Evolutionary conservation across 495 filamentous ascomycete genomes (phyloP).

Genomic region (Aspergillus panamensis): DNA sequence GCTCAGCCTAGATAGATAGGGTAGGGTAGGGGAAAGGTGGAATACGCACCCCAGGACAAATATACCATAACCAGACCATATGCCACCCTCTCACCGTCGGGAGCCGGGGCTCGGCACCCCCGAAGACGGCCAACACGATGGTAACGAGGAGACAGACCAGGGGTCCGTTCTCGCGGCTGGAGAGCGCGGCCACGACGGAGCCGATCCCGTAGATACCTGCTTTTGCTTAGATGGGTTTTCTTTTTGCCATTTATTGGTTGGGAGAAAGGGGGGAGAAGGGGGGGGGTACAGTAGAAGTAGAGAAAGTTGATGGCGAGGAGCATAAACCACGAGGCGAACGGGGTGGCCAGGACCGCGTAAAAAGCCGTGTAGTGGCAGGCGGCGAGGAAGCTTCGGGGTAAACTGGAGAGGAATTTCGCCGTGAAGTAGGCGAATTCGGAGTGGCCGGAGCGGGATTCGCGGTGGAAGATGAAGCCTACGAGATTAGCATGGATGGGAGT

Average conservation of each 20-base stretch:
- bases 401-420: slow-evolving; percentile 49
- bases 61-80: too few species aligned
- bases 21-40: too few species aligned
- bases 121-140: background rate
- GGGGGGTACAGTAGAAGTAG: slow-evolving; percentile 8
- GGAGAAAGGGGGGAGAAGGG: too few species aligned
- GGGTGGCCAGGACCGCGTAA: background rate
- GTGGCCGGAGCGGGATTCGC: slow-evolving; percentile 51
- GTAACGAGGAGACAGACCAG: background rate
- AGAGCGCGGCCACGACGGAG: background rate
- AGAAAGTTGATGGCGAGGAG: background rate
- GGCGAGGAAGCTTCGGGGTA: slow-evolving; percentile 44
- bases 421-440: slow-evolving; percentile 53
- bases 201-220: slow-evolving; percentile 1
- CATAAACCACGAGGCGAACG: background rate
- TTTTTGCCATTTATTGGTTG: too few species aligned
- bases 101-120: background rate
- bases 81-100: too few species aligned
- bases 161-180: background rate
- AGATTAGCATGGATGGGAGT: too few species aligned
- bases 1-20: too few species aligned
- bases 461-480: slow-evolving; percentile 17
- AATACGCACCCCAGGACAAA: too few species aligned
- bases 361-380: background rate
- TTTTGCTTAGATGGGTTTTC: background rate